phyloP scores from a whole-genome alignment of 495 filamentous ascomycete genomes.

The Penicillium mononematosum region DNA sequence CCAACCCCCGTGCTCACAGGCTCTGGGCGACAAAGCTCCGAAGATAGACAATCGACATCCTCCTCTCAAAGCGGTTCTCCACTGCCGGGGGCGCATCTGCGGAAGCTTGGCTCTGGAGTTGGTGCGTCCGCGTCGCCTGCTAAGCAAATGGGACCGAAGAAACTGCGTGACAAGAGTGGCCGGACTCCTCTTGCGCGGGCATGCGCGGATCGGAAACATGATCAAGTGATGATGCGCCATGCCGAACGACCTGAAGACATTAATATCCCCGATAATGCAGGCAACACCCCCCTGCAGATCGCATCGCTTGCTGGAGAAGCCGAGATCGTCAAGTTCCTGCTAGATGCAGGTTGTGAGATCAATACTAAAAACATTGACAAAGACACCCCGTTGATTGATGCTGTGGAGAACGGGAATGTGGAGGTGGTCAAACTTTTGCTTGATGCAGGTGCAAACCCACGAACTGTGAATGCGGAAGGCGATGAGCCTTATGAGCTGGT shows the following conservation, averaged over 20 bases:
- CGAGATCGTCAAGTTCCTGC: conserved; percentile 69
- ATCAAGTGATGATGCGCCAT: conserved; percentile 64
- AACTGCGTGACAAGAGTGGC: conserved; percentile 80
- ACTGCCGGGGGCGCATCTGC: conserved; percentile 63
- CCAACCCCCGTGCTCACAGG: conserved; percentile 54
- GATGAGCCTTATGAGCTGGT: conserved; percentile 84
- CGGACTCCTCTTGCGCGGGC: conserved; percentile 82
- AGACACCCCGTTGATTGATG: conserved; percentile 93
- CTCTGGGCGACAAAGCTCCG: conserved; percentile 47
- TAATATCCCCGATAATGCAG: conserved; percentile 86
- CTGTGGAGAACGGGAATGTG: conserved; percentile 88
- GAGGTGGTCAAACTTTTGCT: conserved; percentile 87
- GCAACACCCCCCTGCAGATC: conserved; percentile 90
- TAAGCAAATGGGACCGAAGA: conserved; percentile 69
- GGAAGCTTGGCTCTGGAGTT: conserved; percentile 60
- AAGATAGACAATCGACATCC: conserved; percentile 70
- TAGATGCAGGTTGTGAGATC: conserved; percentile 77
- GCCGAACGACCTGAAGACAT: conserved; percentile 80
- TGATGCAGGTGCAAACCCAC: conserved; percentile 83
- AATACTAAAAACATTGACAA: conserved; percentile 79
- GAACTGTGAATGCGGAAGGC: conserved; percentile 80
- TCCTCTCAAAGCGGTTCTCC: conserved; percentile 72
- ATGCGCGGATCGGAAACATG: conserved; percentile 72
- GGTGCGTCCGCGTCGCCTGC: conserved; percentile 61
- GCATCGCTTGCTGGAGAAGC: conserved; percentile 79